Base-by-base conservation (phyloP, 2,329 filamentous ascomycete genomes). In the Monosporascus sp. region DNA sequence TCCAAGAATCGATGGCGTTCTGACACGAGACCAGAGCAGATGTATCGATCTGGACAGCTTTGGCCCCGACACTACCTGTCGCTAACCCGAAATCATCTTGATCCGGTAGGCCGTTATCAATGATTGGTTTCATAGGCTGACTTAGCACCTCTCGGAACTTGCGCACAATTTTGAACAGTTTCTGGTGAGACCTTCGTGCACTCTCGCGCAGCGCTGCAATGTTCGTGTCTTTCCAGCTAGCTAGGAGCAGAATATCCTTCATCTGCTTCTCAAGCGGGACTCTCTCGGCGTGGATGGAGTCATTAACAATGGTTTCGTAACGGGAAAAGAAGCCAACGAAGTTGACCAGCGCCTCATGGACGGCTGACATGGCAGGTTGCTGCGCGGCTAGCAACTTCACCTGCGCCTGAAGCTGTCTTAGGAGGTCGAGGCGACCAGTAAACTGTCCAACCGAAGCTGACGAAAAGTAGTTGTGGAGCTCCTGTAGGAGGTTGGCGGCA, bases 211-310 rank as follows among this genome's bases (percentile, higher is more conserved):
- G 75, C 1, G 91, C 89, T 48, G 87, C 87, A 57, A 99, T 95
- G 64, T 97, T 99, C 22, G 90, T 96, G 62, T 99, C 94, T 69
- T 96, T 97, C 95, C 95, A 99, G 70, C 91, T 97, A 7, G 92
- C 91, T 62, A 99, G 76, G 50, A 96, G 84, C 17, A 99, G 81
- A n/a, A 97, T 86, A 61, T 97, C 89, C 67, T 88, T 93, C 80
- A 97, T 90, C 53, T 91, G 85, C 71, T 91, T 96, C 68, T 97
- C 93, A n/a, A 97, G 78, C 0, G 80, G 78, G 7, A 78, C 74
- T 52, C 91, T 84, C n/a, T 86, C 88, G 45, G 82, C 82, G 20
- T 74, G 73, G 37, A 97, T 79, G 1, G 78, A 73, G 56, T 90
- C 86, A 14, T 78, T 72, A 7, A 92, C 82, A 5, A 81, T 74